These are phyloP conservation scores for Fusarium continuum DNA, from an alignment of 2,329 filamentous ascomycete species.

Conservation along the genomic window DNA sequence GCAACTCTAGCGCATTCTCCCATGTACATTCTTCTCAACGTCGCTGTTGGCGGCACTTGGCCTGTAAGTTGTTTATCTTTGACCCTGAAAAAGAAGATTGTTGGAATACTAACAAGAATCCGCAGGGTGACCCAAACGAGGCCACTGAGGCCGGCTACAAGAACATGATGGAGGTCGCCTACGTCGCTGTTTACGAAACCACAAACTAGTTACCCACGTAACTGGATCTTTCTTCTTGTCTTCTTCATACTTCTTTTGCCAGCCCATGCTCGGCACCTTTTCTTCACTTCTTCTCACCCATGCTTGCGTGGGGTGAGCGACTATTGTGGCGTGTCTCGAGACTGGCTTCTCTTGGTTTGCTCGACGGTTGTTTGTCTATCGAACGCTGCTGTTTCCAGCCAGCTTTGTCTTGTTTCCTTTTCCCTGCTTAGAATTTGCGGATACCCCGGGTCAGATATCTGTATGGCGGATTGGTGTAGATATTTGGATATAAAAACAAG, in stretches of 20 bases:
- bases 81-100: too few species aligned
- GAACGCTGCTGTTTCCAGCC: neutral
- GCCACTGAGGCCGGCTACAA: constrained; percentile 49
- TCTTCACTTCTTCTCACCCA: constrained; percentile 11
- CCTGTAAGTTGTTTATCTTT: constrained; percentile 45
- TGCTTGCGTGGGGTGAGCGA: neutral
- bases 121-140: constrained; percentile 47
- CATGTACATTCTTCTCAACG: constrained; percentile 58
- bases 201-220: constrained; percentile 10
- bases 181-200: constrained; percentile 52
- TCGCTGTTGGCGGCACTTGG: constrained; percentile 59
- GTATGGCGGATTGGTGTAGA: constrained; percentile 12
- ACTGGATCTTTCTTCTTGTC: neutral
- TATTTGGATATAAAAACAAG: constrained; percentile 17
- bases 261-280: neutral
- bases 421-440: neutral
- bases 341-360: neutral
- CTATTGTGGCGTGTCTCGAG: neutral
- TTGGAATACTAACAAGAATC: constrained; percentile 1
- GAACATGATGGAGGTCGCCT: constrained; percentile 54
- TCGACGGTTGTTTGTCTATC: constrained; percentile 1
- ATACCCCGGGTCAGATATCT: constrained; percentile 9
- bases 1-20: constrained; percentile 53
- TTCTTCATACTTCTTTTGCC: constrained; percentile 4
- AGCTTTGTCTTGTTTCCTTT: constrained; percentile 12